Evolutionary conservation across 305 asterid genomes (phyloP).

Genomic region (Fraxinus dipetala): DNA sequence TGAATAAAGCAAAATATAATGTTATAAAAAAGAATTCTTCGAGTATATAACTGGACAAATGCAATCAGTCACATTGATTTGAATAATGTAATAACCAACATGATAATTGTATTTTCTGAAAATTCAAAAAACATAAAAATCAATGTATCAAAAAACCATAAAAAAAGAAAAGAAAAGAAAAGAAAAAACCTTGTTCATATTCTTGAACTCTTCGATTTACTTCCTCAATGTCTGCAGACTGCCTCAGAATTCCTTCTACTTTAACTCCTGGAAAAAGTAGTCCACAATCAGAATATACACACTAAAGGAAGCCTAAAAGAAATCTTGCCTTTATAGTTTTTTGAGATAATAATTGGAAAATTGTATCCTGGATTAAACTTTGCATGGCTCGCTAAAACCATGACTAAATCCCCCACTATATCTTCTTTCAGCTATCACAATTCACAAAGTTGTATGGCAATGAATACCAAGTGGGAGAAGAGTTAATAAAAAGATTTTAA

Average conservation of each 20-base stretch:
- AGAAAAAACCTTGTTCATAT: slow-evolving; percentile 75
- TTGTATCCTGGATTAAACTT: slow-evolving; percentile 16
- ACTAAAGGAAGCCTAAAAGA: slow-evolving; percentile 11
- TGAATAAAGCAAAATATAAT: neutral
- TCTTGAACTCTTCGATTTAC: slow-evolving; percentile 82
- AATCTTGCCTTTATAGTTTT: slow-evolving; percentile 5
- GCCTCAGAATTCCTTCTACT: slow-evolving; percentile 90
- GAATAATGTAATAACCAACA: neutral
- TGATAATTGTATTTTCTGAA: neutral
- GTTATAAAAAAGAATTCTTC: neutral
- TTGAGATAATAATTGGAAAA: slow-evolving; percentile 19
- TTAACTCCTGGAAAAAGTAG: slow-evolving; percentile 53
- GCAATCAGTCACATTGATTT: neutral
- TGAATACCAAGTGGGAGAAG: slow-evolving; percentile 1
- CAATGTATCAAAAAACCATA: neutral
- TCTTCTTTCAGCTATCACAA: slow-evolving; percentile 10
- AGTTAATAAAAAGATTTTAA: neutral
- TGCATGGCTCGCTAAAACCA: neutral
- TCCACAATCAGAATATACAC: slow-evolving; percentile 26
- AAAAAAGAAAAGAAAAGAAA: neutral
- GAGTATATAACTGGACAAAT: neutral
- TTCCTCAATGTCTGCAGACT: slow-evolving; percentile 95
- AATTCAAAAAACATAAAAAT: neutral
- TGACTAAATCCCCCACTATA: slow-evolving; percentile 13
- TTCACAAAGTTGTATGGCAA: slow-evolving; percentile 9